Evolutionary conservation across 2,329 filamentous ascomycete genomes (phyloP).

Genomic region (Aphanoascus verrucosus): DNA sequence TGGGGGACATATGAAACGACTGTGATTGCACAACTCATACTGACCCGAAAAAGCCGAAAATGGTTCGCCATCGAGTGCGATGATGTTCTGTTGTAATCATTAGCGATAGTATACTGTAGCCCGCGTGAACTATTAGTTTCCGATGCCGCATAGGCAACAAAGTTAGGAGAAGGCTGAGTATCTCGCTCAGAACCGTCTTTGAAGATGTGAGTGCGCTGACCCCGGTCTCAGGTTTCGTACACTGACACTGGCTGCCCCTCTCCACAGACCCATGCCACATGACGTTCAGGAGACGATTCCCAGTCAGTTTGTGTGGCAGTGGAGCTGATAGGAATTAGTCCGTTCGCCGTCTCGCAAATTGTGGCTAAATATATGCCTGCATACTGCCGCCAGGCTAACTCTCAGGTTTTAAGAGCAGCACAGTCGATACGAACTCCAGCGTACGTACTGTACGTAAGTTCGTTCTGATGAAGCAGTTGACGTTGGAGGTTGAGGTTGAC

Average conservation of each 20-base stretch:
- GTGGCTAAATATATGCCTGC: slow-evolving; percentile 5
- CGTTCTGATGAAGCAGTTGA: not conserved
- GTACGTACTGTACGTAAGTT: no score
- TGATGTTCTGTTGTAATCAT: no score
- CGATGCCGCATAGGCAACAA: no score
- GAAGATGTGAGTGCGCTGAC: no score
- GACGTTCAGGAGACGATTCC: not conserved
- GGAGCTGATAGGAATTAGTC: not conserved
- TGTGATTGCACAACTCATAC: no score
- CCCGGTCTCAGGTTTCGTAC: no score
- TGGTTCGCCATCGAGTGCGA: no score
- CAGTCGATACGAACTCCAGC: not conserved
- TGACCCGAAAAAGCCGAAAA: no score
- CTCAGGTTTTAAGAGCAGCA: not conserved
- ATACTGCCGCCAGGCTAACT: slow-evolving; percentile 7
- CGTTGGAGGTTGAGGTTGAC: not conserved
- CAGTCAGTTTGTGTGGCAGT: not conserved
- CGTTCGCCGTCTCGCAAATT: not conserved
- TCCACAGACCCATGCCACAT: not conserved
- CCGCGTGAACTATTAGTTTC: no score
- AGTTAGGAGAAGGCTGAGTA: not conserved
- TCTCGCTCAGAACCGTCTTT: no score
- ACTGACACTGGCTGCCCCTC: not conserved
- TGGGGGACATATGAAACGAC: no score
- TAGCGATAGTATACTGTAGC: no score